Base-by-base conservation (phyloP, 495 filamentous ascomycete species). In the Penicillium pulvis region DNA sequence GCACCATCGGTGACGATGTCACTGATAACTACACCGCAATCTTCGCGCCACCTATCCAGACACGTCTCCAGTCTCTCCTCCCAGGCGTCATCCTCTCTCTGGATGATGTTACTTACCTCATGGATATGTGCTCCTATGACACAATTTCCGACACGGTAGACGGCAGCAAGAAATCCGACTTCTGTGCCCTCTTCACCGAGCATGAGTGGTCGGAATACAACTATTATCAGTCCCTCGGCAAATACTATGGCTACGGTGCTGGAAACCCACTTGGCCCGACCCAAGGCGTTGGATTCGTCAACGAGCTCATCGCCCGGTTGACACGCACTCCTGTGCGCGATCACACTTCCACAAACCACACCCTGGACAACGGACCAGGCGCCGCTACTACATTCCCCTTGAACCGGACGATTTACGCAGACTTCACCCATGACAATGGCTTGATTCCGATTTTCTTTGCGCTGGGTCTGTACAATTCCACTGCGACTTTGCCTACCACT, bases 351-450 rank as follows among this genome's bases (percentile, higher is more conserved):
- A 87, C 84, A 8, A 95, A 96, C 62, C 75, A 69, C 12, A 93
- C 91, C 0, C 78, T 95, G 0, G 89, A 94, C 62, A 72, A 81
- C 41, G 65, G 72, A 3, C 59, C 57, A 0, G 33, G 10, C 14
- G 33, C 50, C 6, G 31, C 35, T 10, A 42, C 51, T 11, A 90
- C 87, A 0, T 96, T 95, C 64, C 90, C 92, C 0, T 67, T 94
- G 9, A 78, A 83, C 43, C 70, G 74, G 17, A 72, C 57, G 6
- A 69, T 94, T 4, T 96, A 91, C 58, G 91, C 90, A 0, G 92
- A 96, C 71, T 95, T 96, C 67, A 87, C 85, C 20, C 92, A 96
- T 65, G 92, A 96, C 71, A 95, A 94, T 67, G 85, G 88, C 57
- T 88, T 95, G 84, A 83, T 84, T 14, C 77, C 79, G 17, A 83